A percentile compares a stretch with the other conserved stretches of the same genome.
Conservation (phyloP, 2,329 filamentous ascomycete species). For the Epichloe sp. region DNA sequence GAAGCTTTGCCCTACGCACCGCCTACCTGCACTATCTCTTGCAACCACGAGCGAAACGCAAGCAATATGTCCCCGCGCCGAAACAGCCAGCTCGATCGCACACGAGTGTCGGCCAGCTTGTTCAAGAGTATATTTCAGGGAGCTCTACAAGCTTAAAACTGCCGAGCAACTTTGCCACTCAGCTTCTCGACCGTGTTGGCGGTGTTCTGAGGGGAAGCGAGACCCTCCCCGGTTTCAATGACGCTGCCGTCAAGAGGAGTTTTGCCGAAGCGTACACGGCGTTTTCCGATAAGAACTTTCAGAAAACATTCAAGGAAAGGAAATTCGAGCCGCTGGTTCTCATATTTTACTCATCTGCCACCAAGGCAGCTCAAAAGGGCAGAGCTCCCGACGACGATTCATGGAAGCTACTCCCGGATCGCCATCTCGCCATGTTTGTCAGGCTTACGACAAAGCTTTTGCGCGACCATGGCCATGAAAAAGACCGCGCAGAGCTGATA, state of each 20-base stretch:
- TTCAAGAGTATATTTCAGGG: conserved; percentile 65
- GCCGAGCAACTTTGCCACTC: conserved; percentile 38
- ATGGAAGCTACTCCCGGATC: conserved; percentile 85
- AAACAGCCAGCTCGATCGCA: conserved; percentile 49
- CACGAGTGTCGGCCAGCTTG: conserved; percentile 69
- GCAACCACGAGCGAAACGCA: conserved; percentile 77
- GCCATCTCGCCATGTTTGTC: conserved; percentile 89
- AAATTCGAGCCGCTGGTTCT: conserved; percentile 85
- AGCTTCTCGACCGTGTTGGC: conserved; percentile 59
- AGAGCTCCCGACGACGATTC: conserved; percentile 68
- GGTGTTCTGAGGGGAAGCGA: conserved; percentile 73
- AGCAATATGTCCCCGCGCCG: conserved; percentile 65
- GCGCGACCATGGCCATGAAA: conserved; percentile 71
- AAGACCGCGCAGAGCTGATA: conserved; percentile 74
- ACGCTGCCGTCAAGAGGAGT: conserved; percentile 80
- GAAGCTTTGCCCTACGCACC: conserved; percentile 77
- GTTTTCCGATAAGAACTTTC: conserved; percentile 78
- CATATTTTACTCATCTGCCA: conserved; percentile 92
- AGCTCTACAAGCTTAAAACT: conserved; percentile 40
- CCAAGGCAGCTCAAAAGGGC: conserved; percentile 63
- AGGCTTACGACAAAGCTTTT: conserved; percentile 70
- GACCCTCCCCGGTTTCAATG: conserved; percentile 70
- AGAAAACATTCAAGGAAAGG: conserved; percentile 83
- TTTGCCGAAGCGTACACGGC: conserved; percentile 92
- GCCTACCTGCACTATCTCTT: conserved; percentile 89